These are phyloP conservation scores for Coemansia sp. DNA, from an alignment of 192 early-diverging fungal species.

Conservation along the genomic window DNA sequence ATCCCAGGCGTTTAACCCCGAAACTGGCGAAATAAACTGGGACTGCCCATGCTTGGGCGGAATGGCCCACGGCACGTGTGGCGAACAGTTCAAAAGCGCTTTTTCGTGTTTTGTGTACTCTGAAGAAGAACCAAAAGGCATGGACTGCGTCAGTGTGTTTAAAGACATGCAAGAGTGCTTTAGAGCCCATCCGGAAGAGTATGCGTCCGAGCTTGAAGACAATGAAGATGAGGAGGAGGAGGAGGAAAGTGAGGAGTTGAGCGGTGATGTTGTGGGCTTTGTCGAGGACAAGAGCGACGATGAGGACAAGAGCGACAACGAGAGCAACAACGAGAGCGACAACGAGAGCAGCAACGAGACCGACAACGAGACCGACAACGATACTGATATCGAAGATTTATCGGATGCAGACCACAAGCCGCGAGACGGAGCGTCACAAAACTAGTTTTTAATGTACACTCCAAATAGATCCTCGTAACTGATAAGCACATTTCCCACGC, in stretches of 20 bases:
- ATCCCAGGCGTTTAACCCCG: constrained; percentile 68
- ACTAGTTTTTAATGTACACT: not conserved
- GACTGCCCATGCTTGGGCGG: constrained; percentile 93
- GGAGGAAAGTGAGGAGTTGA: not conserved
- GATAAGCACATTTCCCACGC: constrained; percentile 3
- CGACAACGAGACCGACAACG: not conserved
- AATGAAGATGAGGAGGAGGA: constrained; percentile 17
- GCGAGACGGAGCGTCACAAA: not conserved
- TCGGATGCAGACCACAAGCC: not conserved
- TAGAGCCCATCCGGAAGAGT: constrained; percentile 86
- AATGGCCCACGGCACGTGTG: constrained; percentile 97
- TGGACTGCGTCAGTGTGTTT: constrained; percentile 93
- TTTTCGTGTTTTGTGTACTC: constrained; percentile 98
- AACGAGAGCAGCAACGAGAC: not conserved
- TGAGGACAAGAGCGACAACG: not conserved
- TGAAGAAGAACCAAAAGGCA: constrained; percentile 92
- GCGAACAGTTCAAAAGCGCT: constrained; percentile 92
- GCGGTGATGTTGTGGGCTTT: too few species aligned
- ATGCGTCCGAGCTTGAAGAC: constrained; percentile 74
- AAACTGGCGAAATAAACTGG: constrained; percentile 94
- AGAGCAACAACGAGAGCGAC: not conserved
- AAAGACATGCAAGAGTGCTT: constrained; percentile 94
- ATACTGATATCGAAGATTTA: not conserved
- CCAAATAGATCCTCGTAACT: not conserved
- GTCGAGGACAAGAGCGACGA: not conserved